These are phyloP conservation scores for Periglandula ipomoeae DNA, from an alignment of 2,329 filamentous ascomycete genomes.

Conservation along the genomic window DNA sequence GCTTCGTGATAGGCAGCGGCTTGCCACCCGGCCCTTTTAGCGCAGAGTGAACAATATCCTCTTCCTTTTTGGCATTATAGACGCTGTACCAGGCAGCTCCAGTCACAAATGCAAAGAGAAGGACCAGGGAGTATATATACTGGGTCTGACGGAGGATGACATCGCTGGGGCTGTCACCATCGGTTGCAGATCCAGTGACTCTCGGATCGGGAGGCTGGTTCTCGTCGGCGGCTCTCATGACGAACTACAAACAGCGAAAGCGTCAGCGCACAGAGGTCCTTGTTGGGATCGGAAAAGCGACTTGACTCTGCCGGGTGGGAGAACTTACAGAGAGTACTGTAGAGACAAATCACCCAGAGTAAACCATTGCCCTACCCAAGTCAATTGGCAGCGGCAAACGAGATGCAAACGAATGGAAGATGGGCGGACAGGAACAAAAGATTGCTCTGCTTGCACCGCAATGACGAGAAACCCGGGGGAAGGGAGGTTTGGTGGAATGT, in stretches of 20 bases:
- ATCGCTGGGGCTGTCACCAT: constrained; percentile 26
- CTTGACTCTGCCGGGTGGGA: no score
- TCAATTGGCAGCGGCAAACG: constrained; percentile 22
- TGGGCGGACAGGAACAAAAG: constrained; percentile 3
- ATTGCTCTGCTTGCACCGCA: constrained; percentile 1
- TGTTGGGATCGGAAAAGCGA: no score
- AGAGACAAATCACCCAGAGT: constrained; percentile 24
- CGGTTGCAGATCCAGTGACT: constrained; percentile 13
- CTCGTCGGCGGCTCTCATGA: constrained; percentile 27
- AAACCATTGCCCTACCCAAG: constrained; percentile 28
- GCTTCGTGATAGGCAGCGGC: constrained; percentile 64
- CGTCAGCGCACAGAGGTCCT: no score
- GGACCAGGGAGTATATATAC: constrained; percentile 42
- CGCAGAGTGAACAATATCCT: constrained; percentile 35
- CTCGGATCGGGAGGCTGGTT: constrained; percentile 17
- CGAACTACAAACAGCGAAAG: constrained; percentile 16
- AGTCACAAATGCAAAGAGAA: constrained; percentile 42
- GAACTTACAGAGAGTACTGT: constrained; percentile 15
- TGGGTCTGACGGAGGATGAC: constrained; percentile 36
- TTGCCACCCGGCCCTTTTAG: constrained; percentile 78
- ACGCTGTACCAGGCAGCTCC: constrained; percentile 45
- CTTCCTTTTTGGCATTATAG: constrained; percentile 39
- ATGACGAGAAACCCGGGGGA: neutral
- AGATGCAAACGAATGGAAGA: constrained; percentile 5
- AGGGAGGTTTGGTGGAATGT: neutral